Evolutionary conservation across 805 yeast species (phyloP).

Genomic region (Clavispora carvajalis): DNA sequence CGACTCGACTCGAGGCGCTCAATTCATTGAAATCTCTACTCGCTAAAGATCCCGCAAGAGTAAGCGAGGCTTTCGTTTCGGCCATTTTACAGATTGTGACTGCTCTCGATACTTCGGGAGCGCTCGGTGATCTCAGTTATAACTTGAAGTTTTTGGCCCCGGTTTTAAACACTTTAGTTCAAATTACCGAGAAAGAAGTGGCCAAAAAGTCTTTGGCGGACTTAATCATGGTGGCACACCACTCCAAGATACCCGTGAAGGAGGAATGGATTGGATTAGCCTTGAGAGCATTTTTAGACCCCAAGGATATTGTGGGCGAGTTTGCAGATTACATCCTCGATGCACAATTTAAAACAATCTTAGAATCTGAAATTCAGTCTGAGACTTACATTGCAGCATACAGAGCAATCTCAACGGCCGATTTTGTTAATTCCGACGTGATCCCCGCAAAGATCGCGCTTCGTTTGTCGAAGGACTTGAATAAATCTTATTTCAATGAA

Average conservation of each 20-base stretch:
- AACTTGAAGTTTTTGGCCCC: constrained; percentile 20
- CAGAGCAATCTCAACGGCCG: constrained; percentile 31
- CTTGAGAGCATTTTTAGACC: constrained; percentile 51
- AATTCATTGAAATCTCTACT: constrained; percentile 27
- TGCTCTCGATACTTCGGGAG: constrained; percentile 8
- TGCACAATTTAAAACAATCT: constrained; percentile 14
- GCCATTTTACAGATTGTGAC: constrained; percentile 32
- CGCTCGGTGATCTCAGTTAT: constrained; percentile 12
- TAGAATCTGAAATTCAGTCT: constrained; percentile 26
- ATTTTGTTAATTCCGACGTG: constrained; percentile 56
- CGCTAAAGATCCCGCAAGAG: constrained; percentile 10
- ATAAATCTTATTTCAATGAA: constrained; percentile 25
- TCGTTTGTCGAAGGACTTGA: constrained; percentile 41
- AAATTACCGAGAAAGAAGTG: constrained; percentile 12
- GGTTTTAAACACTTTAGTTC: constrained; percentile 22
- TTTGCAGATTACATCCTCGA: constrained; percentile 19
- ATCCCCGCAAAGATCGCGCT: constrained; percentile 48
- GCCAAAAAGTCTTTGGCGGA: constrained; percentile 16
- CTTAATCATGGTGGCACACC: constrained; percentile 27
- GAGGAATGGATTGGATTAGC: constrained; percentile 78
- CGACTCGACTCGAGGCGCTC: constrained; percentile 31
- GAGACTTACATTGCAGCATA: constrained; percentile 48
- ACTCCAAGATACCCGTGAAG: constrained; percentile 25
- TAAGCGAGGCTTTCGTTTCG: constrained; percentile 40
- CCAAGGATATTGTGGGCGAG: constrained; percentile 31